Base-by-base conservation (phyloP, 2,329 filamentous ascomycete genomes). In the Penicillium sp. region DNA sequence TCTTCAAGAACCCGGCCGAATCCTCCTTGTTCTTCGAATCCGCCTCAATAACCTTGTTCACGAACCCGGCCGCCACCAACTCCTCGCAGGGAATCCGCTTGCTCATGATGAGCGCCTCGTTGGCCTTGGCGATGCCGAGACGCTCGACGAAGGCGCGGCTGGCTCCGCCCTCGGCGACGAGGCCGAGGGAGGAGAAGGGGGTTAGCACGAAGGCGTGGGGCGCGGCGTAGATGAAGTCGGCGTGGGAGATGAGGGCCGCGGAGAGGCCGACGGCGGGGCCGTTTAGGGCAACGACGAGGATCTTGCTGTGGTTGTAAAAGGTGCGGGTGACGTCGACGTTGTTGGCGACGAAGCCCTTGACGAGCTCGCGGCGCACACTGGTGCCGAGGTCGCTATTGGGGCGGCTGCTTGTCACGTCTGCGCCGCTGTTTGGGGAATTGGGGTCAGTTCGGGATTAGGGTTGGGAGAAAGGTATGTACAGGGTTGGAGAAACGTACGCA, bases 301-400 rank as follows among this genome's bases (percentile, higher is more conserved):
- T 90, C 80, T 98, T 97, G 69, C 92, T 91, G 79, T 98, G 95
- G 14, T 88, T 88, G 81, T 95, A 93, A 81, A 98, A 96, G 68
- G 92, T 89, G 69, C 91, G 89, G 2, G 93, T 95, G 69, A 91
- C 85, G 83, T 96, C 90, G 58, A 97, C 85, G 82, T 98, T 98
- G 82, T 90, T 89, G 67, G 89, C 82, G 11, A 91, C 89, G 77
- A 98, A 96, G 71, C 74, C 81, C 54, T 84, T 82, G 38, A 96
- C 84, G 79, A 87, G 88, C 67, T 86, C 81, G n/a, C 79, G 79
- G 62, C 82, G 81, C 15, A 70, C 72, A 60, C 79, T 77, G 58
- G 82, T 77, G 56, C 64, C 63, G 14, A 72, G 69, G 20, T 76
- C 73, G 4, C 75, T 72, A 17, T 80, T 76, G 2, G 78, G 72